These are phyloP conservation scores for Blastobotrys mokoenaii DNA, from an alignment of 805 yeast genomes.

Conservation along the genomic window DNA sequence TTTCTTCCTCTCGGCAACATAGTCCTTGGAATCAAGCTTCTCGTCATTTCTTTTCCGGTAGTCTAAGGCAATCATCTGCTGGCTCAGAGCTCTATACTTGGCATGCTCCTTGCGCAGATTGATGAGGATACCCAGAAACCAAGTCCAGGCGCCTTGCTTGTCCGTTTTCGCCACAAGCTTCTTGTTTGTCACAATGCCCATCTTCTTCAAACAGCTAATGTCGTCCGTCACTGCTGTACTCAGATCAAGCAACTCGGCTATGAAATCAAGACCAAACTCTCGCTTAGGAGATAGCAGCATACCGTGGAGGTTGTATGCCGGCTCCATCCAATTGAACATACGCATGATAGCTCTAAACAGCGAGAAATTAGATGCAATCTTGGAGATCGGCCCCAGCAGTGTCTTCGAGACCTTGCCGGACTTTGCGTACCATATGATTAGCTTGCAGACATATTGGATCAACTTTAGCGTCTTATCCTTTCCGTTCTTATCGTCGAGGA, in stretches of 20 bases:
- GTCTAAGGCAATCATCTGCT: conserved; percentile 1
- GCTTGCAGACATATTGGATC: conserved; percentile 23
- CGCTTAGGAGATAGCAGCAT: neutral
- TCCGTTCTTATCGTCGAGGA: conserved; percentile 21
- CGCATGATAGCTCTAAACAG: conserved; percentile 25
- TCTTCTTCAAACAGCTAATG: conserved; percentile 20
- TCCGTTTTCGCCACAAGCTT: conserved; percentile 15
- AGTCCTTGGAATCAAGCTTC: too few species aligned
- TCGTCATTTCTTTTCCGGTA: neutral
- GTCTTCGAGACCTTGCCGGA: conserved; percentile 1
- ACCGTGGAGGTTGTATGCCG: conserved; percentile 7
- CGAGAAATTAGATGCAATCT: conserved; percentile 16
- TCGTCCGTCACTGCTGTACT: conserved; percentile 25
- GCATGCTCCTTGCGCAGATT: conserved; percentile 12
- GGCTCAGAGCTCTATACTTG: conserved; percentile 1
- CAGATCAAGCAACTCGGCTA: conserved; percentile 18
- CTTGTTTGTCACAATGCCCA: conserved; percentile 19
- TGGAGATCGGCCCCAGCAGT: conserved; percentile 2
- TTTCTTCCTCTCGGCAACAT: conserved; percentile 2
- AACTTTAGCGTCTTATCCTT: conserved; percentile 23
- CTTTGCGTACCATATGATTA: conserved; percentile 15
- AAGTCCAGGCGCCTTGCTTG: conserved; percentile 20
- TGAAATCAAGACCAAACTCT: neutral
- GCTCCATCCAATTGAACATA: conserved; percentile 23
- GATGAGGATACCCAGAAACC: conserved; percentile 21